phyloP scores from a whole-genome alignment of 1,139 yeast species.

The Magnusiomyces tetraspermus region DNA sequence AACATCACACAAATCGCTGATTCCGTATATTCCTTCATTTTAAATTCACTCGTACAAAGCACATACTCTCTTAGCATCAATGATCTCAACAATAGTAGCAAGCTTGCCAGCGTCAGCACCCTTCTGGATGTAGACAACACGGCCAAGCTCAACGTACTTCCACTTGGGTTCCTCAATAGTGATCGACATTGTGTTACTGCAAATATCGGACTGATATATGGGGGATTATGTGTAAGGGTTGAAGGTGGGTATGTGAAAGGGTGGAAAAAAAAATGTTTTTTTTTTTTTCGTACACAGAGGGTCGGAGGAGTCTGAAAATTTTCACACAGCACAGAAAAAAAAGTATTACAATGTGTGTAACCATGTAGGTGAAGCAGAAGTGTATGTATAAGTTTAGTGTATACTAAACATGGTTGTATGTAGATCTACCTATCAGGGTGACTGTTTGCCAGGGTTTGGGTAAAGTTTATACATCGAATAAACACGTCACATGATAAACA shows the following conservation, averaged over 20 bases:
- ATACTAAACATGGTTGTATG: too few species aligned
- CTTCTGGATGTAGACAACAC: constrained; percentile 88
- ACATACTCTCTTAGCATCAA: constrained; percentile 98
- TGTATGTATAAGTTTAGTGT: too few species aligned
- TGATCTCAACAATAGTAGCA: constrained; percentile 95
- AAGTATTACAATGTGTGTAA: too few species aligned
- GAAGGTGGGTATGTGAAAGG: not conserved
- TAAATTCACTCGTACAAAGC: not conserved
- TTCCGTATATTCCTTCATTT: not conserved
- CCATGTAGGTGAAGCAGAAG: too few species aligned
- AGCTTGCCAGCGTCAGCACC: constrained; percentile 62
- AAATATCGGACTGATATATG: constrained; percentile 7
- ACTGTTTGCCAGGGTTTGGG: too few species aligned
- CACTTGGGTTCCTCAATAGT: constrained; percentile 94
- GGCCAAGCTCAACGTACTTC: constrained; percentile 99
- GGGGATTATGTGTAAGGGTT: constrained; percentile 1
- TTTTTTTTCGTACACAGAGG: too few species aligned
- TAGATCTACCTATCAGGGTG: too few species aligned
- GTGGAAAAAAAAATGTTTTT: not conserved
- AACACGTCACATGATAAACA: too few species aligned
- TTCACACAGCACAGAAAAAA: too few species aligned
- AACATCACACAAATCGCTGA: too few species aligned
- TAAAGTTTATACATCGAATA: too few species aligned
- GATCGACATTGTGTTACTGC: constrained; percentile 47
- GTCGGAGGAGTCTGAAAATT: too few species aligned